A percentile compares a stretch with the other conserved stretches of the same genome.
These are phyloP conservation scores for Cornus controversa DNA, from an alignment of 148 eudicot genomes.

Conservation along the genomic window DNA sequence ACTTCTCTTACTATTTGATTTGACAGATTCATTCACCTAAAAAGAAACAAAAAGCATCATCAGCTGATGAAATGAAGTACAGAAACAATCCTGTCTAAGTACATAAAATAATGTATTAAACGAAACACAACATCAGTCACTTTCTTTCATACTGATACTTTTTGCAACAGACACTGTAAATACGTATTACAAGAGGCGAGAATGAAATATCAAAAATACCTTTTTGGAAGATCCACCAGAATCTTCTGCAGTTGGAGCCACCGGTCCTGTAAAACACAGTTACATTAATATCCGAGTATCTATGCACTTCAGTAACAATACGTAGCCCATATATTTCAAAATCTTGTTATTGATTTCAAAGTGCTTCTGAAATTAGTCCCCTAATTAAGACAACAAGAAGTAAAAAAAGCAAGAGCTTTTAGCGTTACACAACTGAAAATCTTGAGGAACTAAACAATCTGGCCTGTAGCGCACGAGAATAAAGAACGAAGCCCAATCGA, in stretches of 20 bases:
- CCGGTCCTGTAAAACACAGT: slow-evolving; percentile 32
- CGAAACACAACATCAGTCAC: neutral
- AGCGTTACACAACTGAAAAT: neutral
- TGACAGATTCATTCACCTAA: slow-evolving; percentile 54
- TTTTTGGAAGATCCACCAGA: slow-evolving; percentile 63
- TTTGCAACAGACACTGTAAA: neutral
- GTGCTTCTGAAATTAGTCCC: neutral
- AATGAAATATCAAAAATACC: slow-evolving; percentile 41
- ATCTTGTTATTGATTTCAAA: neutral
- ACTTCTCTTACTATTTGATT: slow-evolving; percentile 36
- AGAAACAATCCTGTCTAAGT: neutral
- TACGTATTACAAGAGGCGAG: neutral
- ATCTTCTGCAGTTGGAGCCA: slow-evolving; percentile 34
- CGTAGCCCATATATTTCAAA: too few relatives aligned
- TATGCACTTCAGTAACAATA: neutral
- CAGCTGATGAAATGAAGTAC: neutral
- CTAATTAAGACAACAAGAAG: too few relatives aligned
- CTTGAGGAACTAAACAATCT: neutral
- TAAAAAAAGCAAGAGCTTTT: too few relatives aligned
- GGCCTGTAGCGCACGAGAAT: neutral
- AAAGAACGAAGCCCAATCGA: neutral
- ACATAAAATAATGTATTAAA: neutral
- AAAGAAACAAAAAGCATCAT: slow-evolving; percentile 10
- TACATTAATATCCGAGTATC: neutral
- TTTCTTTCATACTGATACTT: neutral